A percentile compares a stretch with the other conserved stretches of the same genome.
phyloP scores from a whole-genome alignment of 192 early-diverging fungal genomes.

The Backusella tarrabulga region DNA sequence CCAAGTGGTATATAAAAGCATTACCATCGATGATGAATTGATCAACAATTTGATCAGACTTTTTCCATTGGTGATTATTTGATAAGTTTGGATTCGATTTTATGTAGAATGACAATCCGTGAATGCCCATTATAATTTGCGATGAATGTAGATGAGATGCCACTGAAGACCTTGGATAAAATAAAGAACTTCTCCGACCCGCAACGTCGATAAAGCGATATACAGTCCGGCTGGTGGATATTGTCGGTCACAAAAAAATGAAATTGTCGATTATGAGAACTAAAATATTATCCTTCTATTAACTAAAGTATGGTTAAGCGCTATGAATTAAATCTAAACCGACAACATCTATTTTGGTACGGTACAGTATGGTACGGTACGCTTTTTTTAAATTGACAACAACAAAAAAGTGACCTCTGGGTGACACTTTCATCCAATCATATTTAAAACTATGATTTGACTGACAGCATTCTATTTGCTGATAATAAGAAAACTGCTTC shows the following conservation, averaged over 20 bases:
- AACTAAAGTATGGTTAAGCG: no score
- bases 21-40: slow-evolving; percentile 52
- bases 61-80: slow-evolving; percentile 2
- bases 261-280: no score
- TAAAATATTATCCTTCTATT: no score
- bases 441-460: not conserved
- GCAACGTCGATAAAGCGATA: no score
- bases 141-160: not conserved
- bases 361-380: no score
- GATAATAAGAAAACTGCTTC: no score
- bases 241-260: no score
- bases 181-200: no score
- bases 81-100: slow-evolving; percentile 11
- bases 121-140: slow-evolving; percentile 23
- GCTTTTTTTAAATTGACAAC: not conserved
- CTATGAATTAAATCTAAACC: no score
- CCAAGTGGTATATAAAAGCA: slow-evolving; percentile 50
- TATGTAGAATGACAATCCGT: slow-evolving; percentile 23
- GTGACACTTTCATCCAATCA: not conserved
- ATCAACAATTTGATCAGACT: not conserved
- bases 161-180: no score
- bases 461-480: not conserved
- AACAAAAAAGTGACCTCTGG: not conserved
- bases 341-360: no score
- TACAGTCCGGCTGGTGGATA: no score